These are phyloP conservation scores for Peniophora sp. DNA, from an alignment of 1,284 basidiomycete species.

Conservation along the genomic window DNA sequence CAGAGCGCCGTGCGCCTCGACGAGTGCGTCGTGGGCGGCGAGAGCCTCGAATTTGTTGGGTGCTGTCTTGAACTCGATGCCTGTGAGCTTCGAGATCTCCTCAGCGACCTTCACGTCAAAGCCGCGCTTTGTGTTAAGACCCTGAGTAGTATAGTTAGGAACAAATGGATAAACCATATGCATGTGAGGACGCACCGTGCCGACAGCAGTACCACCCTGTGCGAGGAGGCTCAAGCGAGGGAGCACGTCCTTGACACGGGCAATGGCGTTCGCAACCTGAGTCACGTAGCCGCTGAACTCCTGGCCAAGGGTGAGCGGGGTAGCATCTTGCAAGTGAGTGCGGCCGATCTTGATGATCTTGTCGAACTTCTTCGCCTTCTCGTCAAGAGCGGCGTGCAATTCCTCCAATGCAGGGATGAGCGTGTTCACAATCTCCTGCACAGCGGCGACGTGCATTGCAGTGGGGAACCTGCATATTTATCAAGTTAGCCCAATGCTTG, in stretches of 20 bases:
- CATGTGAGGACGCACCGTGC: constrained; percentile 61
- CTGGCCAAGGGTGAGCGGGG: constrained; percentile 95
- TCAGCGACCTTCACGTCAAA: constrained; percentile 94
- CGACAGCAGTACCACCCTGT: constrained; percentile 98
- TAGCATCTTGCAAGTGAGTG: constrained; percentile 98
- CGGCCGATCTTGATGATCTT: constrained; percentile 98
- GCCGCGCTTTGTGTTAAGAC: constrained; percentile 93
- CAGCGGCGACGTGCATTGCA: constrained; percentile 97
- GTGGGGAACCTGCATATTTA: constrained; percentile 78
- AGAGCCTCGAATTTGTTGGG: constrained; percentile 99
- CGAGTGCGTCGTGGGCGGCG: constrained; percentile 94
- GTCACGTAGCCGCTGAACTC: constrained; percentile 99
- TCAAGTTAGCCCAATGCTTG: neutral
- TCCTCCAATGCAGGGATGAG: constrained; percentile 85
- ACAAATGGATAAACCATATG: neutral
- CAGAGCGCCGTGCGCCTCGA: constrained; percentile 94
- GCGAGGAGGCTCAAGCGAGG: constrained; percentile 89
- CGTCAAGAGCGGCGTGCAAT: constrained; percentile 78
- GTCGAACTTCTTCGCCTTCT: constrained; percentile 77
- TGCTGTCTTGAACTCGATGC: constrained; percentile 89
- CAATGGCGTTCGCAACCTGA: constrained; percentile 89
- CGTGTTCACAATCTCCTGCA: constrained; percentile 76
- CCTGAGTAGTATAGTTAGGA: constrained; percentile 37
- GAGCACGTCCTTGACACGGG: constrained; percentile 75
- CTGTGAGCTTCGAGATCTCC: constrained; percentile 90